A percentile compares a stretch with the other conserved stretches of the same genome.
Evolutionary conservation across 495 filamentous ascomycete genomes (phyloP).

Genomic region (Apodospora peruviana): DNA sequence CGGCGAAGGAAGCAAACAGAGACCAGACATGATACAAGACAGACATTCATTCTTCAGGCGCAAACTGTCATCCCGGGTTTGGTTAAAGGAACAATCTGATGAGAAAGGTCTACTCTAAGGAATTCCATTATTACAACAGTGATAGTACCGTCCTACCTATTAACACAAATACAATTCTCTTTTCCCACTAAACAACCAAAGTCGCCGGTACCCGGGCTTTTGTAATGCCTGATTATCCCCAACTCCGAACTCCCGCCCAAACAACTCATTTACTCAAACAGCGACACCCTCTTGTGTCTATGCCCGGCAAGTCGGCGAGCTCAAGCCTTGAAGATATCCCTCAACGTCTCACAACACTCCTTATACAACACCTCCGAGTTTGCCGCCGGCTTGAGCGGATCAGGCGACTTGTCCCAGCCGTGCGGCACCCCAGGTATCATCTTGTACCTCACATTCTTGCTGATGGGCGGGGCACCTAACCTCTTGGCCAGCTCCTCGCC

Average conservation of each 20-base stretch:
- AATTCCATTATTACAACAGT: too few species aligned
- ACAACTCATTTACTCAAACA: neutral
- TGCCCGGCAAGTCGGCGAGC: neutral
- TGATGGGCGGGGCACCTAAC: conserved; percentile 46
- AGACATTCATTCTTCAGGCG: too few species aligned
- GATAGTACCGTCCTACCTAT: too few species aligned
- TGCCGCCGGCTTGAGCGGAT: conserved; percentile 57
- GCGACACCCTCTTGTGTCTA: too few species aligned
- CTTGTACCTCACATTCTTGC: conserved; percentile 62
- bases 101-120: too few species aligned
- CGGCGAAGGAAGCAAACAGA: too few species aligned
- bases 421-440: conserved; percentile 71
- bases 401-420: conserved; percentile 84
- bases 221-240: neutral
- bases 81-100: too few species aligned
- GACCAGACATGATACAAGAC: too few species aligned
- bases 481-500: conserved; percentile 63
- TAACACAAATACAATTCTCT: too few species aligned
- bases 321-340: conserved; percentile 21
- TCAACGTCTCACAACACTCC: conserved; percentile 31
- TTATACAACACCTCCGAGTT: conserved; percentile 33
- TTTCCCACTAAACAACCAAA: too few species aligned
- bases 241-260: neutral
- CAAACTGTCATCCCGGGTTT: too few species aligned
- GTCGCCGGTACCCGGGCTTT: neutral